Evolutionary conservation across 441 rosid genomes (phyloP).

Genomic region (Adansonia gregorii): DNA sequence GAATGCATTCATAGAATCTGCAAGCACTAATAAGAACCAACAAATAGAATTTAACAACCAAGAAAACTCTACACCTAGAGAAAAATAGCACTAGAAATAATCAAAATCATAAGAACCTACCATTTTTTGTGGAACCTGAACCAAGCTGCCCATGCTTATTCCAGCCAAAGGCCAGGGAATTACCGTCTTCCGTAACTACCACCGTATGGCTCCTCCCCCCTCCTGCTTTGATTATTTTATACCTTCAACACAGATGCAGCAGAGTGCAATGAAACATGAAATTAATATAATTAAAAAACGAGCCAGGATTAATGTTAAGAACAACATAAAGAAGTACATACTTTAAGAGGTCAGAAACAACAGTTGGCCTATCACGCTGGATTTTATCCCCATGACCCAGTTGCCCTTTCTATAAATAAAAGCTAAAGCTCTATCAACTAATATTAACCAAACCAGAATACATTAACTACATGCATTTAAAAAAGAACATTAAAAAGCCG

Average conservation of each 20-base stretch:
- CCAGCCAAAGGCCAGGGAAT: constrained; percentile 91
- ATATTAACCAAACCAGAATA: constrained; percentile 7
- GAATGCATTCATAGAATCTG: neutral
- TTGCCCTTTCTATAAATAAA: constrained; percentile 82
- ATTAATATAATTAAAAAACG: neutral
- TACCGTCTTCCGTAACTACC: constrained; percentile 79
- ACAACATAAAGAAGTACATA: constrained; percentile 27
- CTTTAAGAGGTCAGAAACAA: constrained; percentile 90
- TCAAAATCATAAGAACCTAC: constrained; percentile 38
- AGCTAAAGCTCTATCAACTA: constrained; percentile 29
- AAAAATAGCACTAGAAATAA: neutral
- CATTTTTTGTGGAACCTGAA: constrained; percentile 73
- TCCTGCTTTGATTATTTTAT: constrained; percentile 73
- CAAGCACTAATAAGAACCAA: neutral
- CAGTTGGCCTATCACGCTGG: constrained; percentile 89
- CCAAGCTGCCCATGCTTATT: constrained; percentile 97
- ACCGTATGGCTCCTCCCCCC: constrained; percentile 83
- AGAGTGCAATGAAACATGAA: neutral
- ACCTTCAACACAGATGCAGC: constrained; percentile 45
- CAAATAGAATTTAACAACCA: neutral
- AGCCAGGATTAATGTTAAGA: neutral
- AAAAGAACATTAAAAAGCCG: constrained; percentile 2
- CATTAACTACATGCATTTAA: neutral
- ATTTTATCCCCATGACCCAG: constrained; percentile 91
- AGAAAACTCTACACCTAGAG: neutral